Percentiles rank a stretch among this genome's conserved stretches.
These are phyloP conservation scores for Talaromyces sp. DNA, from an alignment of 2,329 filamentous ascomycete species.

Conservation along the genomic window DNA sequence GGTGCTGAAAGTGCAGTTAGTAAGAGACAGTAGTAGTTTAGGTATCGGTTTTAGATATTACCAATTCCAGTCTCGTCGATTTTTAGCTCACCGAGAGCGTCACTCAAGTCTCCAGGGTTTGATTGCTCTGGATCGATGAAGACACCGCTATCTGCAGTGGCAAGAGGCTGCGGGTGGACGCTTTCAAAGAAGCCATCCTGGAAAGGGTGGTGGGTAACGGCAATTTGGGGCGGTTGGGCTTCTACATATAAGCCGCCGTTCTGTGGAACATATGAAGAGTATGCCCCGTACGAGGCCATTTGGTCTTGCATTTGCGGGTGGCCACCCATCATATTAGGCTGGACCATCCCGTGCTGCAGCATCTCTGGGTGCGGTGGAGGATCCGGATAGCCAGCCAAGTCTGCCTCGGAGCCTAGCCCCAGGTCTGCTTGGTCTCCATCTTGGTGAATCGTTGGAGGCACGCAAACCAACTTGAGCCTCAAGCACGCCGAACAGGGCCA, in stretches of 20 bases:
- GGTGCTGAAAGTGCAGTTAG: slow-evolving; percentile 55
- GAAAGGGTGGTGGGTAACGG: slow-evolving; percentile 26
- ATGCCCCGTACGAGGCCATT: slow-evolving; percentile 25
- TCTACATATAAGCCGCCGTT: slow-evolving; percentile 28
- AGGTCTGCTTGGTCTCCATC: slow-evolving; percentile 49
- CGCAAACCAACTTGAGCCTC: slow-evolving; percentile 85
- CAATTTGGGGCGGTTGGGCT: slow-evolving; percentile 26
- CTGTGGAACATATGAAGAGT: slow-evolving; percentile 33
- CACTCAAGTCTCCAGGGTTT: slow-evolving; percentile 67
- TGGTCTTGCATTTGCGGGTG: slow-evolving; percentile 4
- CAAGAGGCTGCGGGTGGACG: slow-evolving; percentile 22
- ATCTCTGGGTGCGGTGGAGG: slow-evolving; percentile 40
- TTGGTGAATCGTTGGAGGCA: slow-evolving; percentile 77
- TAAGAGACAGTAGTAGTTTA: neutral
- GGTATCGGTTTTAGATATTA: slow-evolving; percentile 41
- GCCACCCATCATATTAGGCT: slow-evolving; percentile 31
- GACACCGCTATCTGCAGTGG: slow-evolving; percentile 39
- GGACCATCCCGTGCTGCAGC: slow-evolving; percentile 49
- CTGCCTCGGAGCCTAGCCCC: slow-evolving; percentile 25
- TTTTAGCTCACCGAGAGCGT: slow-evolving; percentile 78
- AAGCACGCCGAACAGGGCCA: slow-evolving; percentile 97
- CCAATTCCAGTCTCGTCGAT: slow-evolving; percentile 84
- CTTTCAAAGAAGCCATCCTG: slow-evolving; percentile 13
- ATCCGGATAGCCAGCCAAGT: slow-evolving; percentile 17
- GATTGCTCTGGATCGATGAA: slow-evolving; percentile 61